A percentile compares a stretch with the other conserved stretches of the same genome.
These are phyloP conservation scores for Pichia terricola DNA, from an alignment of 1,139 yeast genomes.

Conservation along the genomic window DNA sequence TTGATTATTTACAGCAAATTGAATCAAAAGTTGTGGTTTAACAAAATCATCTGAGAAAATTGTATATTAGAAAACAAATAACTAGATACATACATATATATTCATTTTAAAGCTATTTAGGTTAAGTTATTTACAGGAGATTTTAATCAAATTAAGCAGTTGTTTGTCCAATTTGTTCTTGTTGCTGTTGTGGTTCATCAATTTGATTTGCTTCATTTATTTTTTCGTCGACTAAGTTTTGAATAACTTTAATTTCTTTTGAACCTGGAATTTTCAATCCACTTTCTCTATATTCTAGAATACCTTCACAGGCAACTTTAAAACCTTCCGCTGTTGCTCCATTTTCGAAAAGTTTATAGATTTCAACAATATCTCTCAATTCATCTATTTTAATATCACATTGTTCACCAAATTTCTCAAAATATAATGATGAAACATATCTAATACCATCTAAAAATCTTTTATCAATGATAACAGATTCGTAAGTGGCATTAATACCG, in stretches of 20 bases:
- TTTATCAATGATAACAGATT: slow-evolving; percentile 39
- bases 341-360: slow-evolving; percentile 26
- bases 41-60: too few relatives aligned
- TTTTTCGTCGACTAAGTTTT: slow-evolving; percentile 25
- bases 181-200: slow-evolving; percentile 8
- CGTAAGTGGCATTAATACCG: slow-evolving; percentile 42
- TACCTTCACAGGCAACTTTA: slow-evolving; percentile 23
- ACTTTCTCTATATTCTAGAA: slow-evolving; percentile 24
- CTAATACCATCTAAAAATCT: slow-evolving; percentile 58
- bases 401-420: slow-evolving; percentile 32
- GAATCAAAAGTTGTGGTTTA: slow-evolving; percentile 4
- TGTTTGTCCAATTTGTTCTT: too few relatives aligned
- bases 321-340: slow-evolving; percentile 27
- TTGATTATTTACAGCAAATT: slow-evolving; percentile 6
- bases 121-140: too few relatives aligned
- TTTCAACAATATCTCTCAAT: slow-evolving; percentile 26
- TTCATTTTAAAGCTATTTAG: too few relatives aligned
- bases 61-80: too few relatives aligned
- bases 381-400: slow-evolving; percentile 19
- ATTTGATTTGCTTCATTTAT: slow-evolving; percentile 16
- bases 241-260: slow-evolving; percentile 26
- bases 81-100: too few relatives aligned
- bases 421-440: slow-evolving; percentile 58
- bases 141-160: too few relatives aligned
- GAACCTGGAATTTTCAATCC: slow-evolving; percentile 25